Evolutionary conservation across 2,329 filamentous ascomycete genomes (phyloP), one percentile per base, ranked within the genome.

Genomic region (Pezizomycotina sp.): DNA sequence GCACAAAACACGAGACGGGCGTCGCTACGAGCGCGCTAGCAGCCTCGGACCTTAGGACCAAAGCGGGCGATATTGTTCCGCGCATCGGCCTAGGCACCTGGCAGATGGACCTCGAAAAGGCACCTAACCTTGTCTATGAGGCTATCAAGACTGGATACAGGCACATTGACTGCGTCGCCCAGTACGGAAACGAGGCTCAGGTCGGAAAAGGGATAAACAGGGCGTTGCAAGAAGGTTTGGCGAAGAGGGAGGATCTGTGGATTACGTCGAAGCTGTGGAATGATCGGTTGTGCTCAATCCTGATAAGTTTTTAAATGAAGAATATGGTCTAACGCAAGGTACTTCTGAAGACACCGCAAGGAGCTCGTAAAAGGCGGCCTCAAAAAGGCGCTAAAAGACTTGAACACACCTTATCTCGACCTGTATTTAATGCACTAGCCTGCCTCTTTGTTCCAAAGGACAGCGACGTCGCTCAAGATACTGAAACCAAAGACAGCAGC

Each of bases 401-500:
- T 77, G 49, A 66, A 63, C 8, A 59, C 74, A 24, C 72, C 74
- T 40, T 78, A 79, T 52, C 60, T 80, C 38, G 74, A 80, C 52
- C 60, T 80, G 7, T 77, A 68, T 54, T 62, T 79, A 39, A 77
- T 82, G 52, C 74, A 78, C 56, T 80, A 63, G n/a, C 7, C 31
- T 14, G 7, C 16, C 12, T 16, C 15, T 14, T n/a, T 8, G 20
- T 16, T 9, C 13, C 7, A 18, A 15, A n/a, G 12, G 4, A 27
- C 28, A 47, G 45, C 83, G 48, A 71, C 89, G 47, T 71, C 83
- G 25, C 68, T 92, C 51, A 77, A 82, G 62, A 79, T 59, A 77
- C 91, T 52, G 77, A 83, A 61, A 82, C 81, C 24, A 61, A 64
- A 10, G 74, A 75, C 41, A 74, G 76, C 55, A 84, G 86, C 65